Evolutionary conservation across 345 rosid genomes (phyloP).

Genomic region (Mallotus nudiflorus): DNA sequence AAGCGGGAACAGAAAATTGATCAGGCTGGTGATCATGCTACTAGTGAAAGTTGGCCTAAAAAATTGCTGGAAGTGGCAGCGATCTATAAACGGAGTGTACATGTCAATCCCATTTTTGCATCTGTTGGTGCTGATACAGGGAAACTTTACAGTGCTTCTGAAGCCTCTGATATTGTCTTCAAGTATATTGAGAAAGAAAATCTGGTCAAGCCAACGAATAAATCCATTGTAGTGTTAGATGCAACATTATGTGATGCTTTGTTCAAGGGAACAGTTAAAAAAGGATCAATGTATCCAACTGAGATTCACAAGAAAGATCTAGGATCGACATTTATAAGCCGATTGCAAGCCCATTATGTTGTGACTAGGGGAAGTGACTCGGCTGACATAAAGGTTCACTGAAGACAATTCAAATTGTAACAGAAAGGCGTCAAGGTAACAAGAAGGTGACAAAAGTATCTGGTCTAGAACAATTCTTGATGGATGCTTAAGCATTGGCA

Average conservation of each 20-base stretch:
- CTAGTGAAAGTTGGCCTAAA: slow-evolving; percentile 39
- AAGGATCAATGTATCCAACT: slow-evolving; percentile 85
- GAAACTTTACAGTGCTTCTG: slow-evolving; percentile 67
- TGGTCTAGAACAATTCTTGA: slow-evolving; percentile 74
- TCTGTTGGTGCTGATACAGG: slow-evolving; percentile 76
- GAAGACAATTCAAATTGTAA: slow-evolving; percentile 79
- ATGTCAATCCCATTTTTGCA: slow-evolving; percentile 77
- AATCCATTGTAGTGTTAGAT: slow-evolving; percentile 72
- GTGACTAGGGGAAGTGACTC: slow-evolving; percentile 74
- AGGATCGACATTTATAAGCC: slow-evolving; percentile 59
- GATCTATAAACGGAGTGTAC: slow-evolving; percentile 81
- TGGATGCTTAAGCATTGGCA: slow-evolving; percentile 82
- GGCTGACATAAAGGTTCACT: slow-evolving; percentile 73
- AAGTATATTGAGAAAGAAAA: slow-evolving; percentile 76
- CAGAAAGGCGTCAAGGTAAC: slow-evolving; percentile 92
- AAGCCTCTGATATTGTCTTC: slow-evolving; percentile 83
- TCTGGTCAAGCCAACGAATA: slow-evolving; percentile 68
- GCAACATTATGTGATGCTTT: slow-evolving; percentile 78
- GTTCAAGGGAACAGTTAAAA: slow-evolving; percentile 92
- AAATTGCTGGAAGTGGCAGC: slow-evolving; percentile 73
- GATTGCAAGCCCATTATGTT: slow-evolving; percentile 83
- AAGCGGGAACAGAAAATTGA: slow-evolving; percentile 51
- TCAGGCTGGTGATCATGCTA: slow-evolving; percentile 39
- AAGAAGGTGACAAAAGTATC: slow-evolving; percentile 84
- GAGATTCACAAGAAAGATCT: slow-evolving; percentile 86